Percentiles rank a stretch among this genome's conserved stretches.
Evolutionary conservation across 2,329 filamentous ascomycete genomes (phyloP).

Genomic region (Sporothrix inflata): DNA sequence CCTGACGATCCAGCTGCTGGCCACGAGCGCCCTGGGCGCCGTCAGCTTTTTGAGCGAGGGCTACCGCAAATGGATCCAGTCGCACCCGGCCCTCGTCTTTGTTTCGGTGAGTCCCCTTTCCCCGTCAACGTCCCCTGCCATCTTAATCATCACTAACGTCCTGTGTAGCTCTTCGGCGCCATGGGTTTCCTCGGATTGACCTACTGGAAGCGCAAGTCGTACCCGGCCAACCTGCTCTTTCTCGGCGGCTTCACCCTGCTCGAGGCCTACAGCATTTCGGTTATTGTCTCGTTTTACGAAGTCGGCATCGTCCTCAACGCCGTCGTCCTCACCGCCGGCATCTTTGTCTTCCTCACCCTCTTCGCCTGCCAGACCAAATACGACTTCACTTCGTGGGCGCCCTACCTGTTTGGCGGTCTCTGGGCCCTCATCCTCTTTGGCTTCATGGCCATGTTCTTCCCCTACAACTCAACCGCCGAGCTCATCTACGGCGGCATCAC

Average conservation of each 20-base stretch:
- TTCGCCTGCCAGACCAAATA: constrained; percentile 98
- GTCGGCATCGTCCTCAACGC: constrained; percentile 85
- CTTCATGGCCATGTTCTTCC: constrained; percentile 90
- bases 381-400: constrained; percentile 97
- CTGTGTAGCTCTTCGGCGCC: constrained; percentile 69
- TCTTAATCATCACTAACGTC: not conserved
- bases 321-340: constrained; percentile 81
- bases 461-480: constrained; percentile 77
- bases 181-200: constrained; percentile 85
- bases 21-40: constrained; percentile 77
- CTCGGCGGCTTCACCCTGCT: constrained; percentile 85
- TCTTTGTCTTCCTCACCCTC: constrained; percentile 76
- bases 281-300: constrained; percentile 90
- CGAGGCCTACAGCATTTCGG: constrained; percentile 91
- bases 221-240: constrained; percentile 93
- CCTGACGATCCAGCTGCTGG: constrained; percentile 89
- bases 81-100: constrained; percentile 82
- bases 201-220: constrained; percentile 94
- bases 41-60: constrained; percentile 80
- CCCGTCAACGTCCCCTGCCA: not conserved
- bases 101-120: constrained; percentile 61
- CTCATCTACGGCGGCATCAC: constrained; percentile 80
- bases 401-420: constrained; percentile 86
- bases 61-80: constrained; percentile 88
- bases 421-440: constrained; percentile 93